Base-by-base conservation (phyloP, 2,329 filamentous ascomycete genomes). In the Cytospora schulzeri region DNA sequence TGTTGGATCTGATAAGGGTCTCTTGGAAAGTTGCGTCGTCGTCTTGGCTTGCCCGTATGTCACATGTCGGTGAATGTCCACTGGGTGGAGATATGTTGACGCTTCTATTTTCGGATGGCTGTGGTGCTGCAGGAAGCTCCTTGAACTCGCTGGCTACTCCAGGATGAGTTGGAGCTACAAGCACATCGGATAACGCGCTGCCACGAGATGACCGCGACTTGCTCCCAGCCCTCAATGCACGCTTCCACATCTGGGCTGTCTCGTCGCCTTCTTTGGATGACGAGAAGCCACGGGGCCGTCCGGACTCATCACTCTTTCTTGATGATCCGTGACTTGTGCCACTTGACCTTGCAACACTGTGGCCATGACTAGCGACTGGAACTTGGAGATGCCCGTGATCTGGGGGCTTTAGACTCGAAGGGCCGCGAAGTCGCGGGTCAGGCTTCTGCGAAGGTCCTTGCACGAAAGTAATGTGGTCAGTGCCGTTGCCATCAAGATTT, bases 151-250 rank as follows among this genome's bases (percentile, higher is more conserved):
- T 52, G 14, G 28, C 22, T n/a, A 38, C 57, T n/a, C 50, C 51
- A 38, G 51, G 38, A 17, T 61, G 38, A 19, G 45, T 26, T 6
- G 28, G 61, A 35, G 54, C 22, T 28, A 22, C 41, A 19, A 29
- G 35, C 2, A 45, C 8, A 17, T 66, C 55, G 14, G 58, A 53
- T 9, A 58, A 65, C 12, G 29, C 35, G 28, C 65, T 66, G 41
- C 58, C 58, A 53, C 62, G 64, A 8, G 62, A 41, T 28, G 51
- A 62, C 41, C 63, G 62, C 12, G 63, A 56, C 1, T 63, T 33
- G n/a, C 67, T 63, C 41, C 68, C 68, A 4, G 66, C 66, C 28
- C 59, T 55, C 35, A 69, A 64, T 9, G 68, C 68, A 22, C 63
- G 63, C 48, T 66, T 68, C 68, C 68, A 69, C 17, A 64, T 45